Evolutionary conservation across 2,329 filamentous ascomycete genomes (phyloP), one percentile per base, ranked within the genome.

Genomic region (Calonectria leucothoes): DNA sequence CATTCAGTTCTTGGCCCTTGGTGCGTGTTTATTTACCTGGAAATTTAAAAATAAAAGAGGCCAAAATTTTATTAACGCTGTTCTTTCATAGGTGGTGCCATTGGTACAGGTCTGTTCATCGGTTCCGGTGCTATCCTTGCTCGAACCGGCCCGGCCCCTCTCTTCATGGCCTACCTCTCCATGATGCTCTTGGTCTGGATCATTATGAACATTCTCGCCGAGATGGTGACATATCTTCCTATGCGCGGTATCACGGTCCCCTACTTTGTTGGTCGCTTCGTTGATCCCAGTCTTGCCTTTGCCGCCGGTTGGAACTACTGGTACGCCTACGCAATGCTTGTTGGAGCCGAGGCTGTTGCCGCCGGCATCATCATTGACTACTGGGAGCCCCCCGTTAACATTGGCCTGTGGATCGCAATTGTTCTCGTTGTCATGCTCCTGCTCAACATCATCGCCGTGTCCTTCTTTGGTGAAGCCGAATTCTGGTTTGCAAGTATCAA

Each of bases 151-250:
- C 92, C 92, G 3, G 93, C 92, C 6, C 92, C 93, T 0, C 84
- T 95, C 20, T 89, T 95, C 81, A 92, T 95, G 82, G 92, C 90
- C 29, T 95, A 94, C 82, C 78, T 90, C 8, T 86, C 85, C 75
- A 89, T 90, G 88, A 89, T 89, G 85, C 31, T 84, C 3, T 79
- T 90, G 12, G 88, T 91, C 31, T 91, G 87, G 86, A 83, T 86
- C 68, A 83, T 90, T 69, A 90, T 90, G 89, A 90, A 90, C 81
- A 79, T 84, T 72, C 83, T 91, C 11, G 89, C 86, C 11, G 89
- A 91, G 80, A 90, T 91, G 86, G 86, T 86, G 1, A 88, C 87
- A 1, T 89, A 88, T 69, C 85, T 91, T 2, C 89, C 89, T 6
- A 85, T 91, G 82, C 88, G 86, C 66, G 90, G 90, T 8, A 89